phyloP scores from a whole-genome alignment of 306 rosid genomes.

The Lithocarpus polystachyus region DNA sequence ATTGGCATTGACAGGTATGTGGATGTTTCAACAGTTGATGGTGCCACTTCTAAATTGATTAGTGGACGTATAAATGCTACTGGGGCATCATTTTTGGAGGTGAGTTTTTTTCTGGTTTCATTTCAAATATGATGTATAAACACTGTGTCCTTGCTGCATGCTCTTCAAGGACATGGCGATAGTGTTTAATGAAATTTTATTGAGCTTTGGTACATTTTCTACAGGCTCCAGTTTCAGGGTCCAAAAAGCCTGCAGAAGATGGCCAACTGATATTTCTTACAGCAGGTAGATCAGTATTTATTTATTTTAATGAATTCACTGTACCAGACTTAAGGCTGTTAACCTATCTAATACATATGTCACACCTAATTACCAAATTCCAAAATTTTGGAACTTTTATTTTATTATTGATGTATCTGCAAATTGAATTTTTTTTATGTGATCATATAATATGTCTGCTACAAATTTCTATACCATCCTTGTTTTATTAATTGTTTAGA shows the following conservation, averaged over 20 bases:
- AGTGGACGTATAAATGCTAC: slow-evolving; percentile 57
- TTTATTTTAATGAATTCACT: slow-evolving; percentile 13
- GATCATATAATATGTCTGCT: not conserved
- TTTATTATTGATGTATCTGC: not conserved
- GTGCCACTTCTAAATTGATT: slow-evolving; percentile 67
- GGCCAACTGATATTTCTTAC: slow-evolving; percentile 95
- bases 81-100: slow-evolving; percentile 93
- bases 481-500: slow-evolving; percentile 12
- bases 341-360: not conserved
- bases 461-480: not conserved
- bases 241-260: slow-evolving; percentile 96
- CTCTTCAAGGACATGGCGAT: not conserved
- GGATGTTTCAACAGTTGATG: slow-evolving; percentile 95
- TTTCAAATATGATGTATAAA: not conserved
- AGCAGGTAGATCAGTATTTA: slow-evolving; percentile 53
- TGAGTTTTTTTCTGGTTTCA: slow-evolving; percentile 12
- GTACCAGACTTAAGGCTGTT: not conserved
- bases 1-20: slow-evolving; percentile 60
- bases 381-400: not conserved
- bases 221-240: slow-evolving; percentile 98
- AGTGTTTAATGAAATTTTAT: slow-evolving; percentile 20
- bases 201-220: slow-evolving; percentile 16
- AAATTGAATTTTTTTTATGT: not conserved
- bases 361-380: not conserved
- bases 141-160: slow-evolving; percentile 14